Percentiles rank a stretch among this genome's conserved stretches.
Conservation (phyloP, 139 green algal genomes). For the Coelastrella sp. region DNA sequence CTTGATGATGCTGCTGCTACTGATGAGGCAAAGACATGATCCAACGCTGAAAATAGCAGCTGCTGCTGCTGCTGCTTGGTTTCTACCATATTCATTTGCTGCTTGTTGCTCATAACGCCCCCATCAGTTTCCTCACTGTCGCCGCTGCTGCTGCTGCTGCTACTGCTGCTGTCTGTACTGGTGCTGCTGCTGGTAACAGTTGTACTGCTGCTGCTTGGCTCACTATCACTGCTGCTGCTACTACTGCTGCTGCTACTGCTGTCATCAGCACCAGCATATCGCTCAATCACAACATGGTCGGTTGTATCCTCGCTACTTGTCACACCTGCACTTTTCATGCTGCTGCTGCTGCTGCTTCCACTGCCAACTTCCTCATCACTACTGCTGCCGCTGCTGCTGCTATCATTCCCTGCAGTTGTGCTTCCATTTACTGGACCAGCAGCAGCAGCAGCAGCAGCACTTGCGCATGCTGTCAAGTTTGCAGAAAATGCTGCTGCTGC, state of each 20-base stretch:
- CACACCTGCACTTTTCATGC: neutral
- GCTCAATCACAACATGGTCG: neutral
- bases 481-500: neutral
- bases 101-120: neutral
- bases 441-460: neutral
- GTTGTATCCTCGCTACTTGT: neutral
- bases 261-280: neutral
- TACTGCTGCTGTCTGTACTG: neutral
- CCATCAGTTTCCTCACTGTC: neutral
- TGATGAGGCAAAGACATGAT: neutral
- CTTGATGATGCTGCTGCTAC: neutral
- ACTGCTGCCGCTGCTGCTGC: neutral
- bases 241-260: neutral
- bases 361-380: neutral
- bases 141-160: constrained; percentile 25
- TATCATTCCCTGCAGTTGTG: no score
- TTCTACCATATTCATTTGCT: neutral
- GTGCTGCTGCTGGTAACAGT: neutral
- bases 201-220: constrained; percentile 9
- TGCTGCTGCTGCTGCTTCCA: neutral
- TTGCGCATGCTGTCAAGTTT: neutral
- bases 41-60: neutral
- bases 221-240: constrained; percentile 16
- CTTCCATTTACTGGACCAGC: no score
- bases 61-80: neutral